Evolutionary conservation across 1,284 basidiomycete genomes (phyloP).

Genomic region (Ganoderma sinense): DNA sequence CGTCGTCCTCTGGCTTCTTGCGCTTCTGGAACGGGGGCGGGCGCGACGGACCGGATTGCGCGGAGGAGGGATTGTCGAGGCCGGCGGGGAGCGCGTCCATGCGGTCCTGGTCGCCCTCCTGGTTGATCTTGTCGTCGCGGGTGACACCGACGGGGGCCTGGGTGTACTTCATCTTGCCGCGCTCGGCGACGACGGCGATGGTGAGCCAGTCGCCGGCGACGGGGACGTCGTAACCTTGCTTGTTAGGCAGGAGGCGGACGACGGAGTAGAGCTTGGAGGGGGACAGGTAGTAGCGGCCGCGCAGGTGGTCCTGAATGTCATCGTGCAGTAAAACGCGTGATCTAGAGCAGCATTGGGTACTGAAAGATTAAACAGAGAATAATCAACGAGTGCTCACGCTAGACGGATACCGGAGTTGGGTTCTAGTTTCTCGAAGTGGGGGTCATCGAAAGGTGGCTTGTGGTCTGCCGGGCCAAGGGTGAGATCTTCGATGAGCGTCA

Average conservation of each 20-base stretch:
- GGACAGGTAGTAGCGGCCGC: constrained; percentile 86
- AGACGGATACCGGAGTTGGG: constrained; percentile 90
- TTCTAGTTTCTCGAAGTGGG: constrained; percentile 78
- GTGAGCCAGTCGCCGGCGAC: constrained; percentile 93
- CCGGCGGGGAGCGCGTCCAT: constrained; percentile 31
- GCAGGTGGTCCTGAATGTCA: constrained; percentile 83
- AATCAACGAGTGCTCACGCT: constrained; percentile 61
- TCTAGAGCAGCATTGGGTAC: constrained; percentile 47
- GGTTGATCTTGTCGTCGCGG: constrained; percentile 51
- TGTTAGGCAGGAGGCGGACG: constrained; percentile 78
- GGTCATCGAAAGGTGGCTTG: constrained; percentile 70
- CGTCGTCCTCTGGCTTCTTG: constrained; percentile 44
- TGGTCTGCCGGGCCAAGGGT: constrained; percentile 79
- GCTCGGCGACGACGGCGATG: constrained; percentile 89
- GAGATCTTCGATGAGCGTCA: constrained; percentile 80
- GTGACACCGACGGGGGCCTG: constrained; percentile 67
- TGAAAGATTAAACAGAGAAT: background rate
- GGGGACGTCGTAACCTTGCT: constrained; percentile 89
- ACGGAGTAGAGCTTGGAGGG: constrained; percentile 90
- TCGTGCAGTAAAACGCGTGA: constrained; percentile 79
- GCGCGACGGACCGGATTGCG: constrained; percentile 29
- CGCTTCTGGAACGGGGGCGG: constrained; percentile 44
- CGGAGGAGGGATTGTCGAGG: constrained; percentile 25
- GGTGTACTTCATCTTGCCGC: constrained; percentile 75
- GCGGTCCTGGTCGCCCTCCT: constrained; percentile 42